Evolutionary conservation across 805 yeast genomes (phyloP).

Genomic region (Yarrowia yakushimensis): DNA sequence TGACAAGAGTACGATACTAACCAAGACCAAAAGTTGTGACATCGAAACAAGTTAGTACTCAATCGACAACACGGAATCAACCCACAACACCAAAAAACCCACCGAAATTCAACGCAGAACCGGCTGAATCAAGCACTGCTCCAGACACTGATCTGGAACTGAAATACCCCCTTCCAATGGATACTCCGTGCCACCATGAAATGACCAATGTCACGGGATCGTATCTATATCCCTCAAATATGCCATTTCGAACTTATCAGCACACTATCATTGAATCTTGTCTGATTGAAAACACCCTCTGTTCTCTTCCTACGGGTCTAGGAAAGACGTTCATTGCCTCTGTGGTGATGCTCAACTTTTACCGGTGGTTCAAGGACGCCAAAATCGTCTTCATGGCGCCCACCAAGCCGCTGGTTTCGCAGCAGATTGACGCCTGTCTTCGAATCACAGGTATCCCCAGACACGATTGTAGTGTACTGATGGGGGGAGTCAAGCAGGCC

Average conservation of each 20-base stretch:
- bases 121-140: background rate
- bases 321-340: conserved; percentile 97
- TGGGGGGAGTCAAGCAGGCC: conserved; percentile 44
- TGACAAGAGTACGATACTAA: background rate
- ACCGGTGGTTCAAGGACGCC: conserved; percentile 74
- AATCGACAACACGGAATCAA: no score
- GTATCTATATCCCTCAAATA: conserved; percentile 76
- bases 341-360: conserved; percentile 85
- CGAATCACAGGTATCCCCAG: conserved; percentile 81
- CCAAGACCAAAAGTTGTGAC: background rate
- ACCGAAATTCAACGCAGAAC: background rate
- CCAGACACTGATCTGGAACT: background rate
- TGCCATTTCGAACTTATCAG: conserved; percentile 84
- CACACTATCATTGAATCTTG: conserved; percentile 71
- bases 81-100: background rate
- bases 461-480: conserved; percentile 70
- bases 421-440: conserved; percentile 90
- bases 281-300: conserved; percentile 66
- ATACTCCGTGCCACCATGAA: background rate
- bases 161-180: background rate
- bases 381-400: conserved; percentile 96
- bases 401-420: conserved; percentile 92
- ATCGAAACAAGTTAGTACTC: no score
- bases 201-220: background rate
- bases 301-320: conserved; percentile 94